These are phyloP conservation scores for Dactylellina parvicollis DNA, from an alignment of 2,329 filamentous ascomycete genomes.

Conservation along the genomic window DNA sequence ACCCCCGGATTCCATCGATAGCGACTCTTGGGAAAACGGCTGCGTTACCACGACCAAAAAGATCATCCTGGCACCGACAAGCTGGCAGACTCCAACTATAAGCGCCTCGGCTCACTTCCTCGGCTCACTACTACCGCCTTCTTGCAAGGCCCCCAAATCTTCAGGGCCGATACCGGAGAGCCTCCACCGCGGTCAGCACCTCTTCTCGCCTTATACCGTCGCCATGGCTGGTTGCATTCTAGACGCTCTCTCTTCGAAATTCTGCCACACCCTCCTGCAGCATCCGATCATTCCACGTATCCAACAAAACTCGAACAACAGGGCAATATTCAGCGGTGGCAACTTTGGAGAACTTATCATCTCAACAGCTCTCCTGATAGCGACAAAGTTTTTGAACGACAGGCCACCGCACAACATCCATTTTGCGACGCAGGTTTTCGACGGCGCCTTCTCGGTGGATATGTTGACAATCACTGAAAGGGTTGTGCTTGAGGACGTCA, in stretches of 20 bases:
- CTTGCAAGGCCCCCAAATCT: constrained; percentile 32
- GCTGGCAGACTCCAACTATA: constrained; percentile 45
- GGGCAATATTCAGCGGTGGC: constrained; percentile 9
- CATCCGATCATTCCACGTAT: constrained; percentile 43
- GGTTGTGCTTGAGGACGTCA: constrained; percentile 37
- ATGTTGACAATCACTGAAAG: constrained; percentile 43
- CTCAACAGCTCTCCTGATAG: constrained; percentile 40
- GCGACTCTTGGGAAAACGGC: constrained; percentile 30
- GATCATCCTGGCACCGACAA: neutral
- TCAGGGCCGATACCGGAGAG: constrained; percentile 27
- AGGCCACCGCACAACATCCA: constrained; percentile 49
- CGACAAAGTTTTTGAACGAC: constrained; percentile 49
- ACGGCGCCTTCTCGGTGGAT: constrained; percentile 37
- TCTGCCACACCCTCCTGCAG: constrained; percentile 45
- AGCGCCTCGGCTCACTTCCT: constrained; percentile 36
- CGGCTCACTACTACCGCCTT: constrained; percentile 30
- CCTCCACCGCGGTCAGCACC: constrained; percentile 50
- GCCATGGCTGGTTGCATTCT: constrained; percentile 51
- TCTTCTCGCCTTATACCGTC: constrained; percentile 45
- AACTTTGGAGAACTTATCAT: constrained; percentile 42
- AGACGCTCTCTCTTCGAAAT: constrained; percentile 52
- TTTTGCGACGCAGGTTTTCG: constrained; percentile 46
- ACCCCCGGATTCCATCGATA: constrained; percentile 47
- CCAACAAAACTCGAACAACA: constrained; percentile 4
- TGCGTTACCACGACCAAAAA: constrained; percentile 1